Evolutionary conservation across 2,329 filamentous ascomycete genomes (phyloP).

Genomic region (Diaporthe citriasiana): DNA sequence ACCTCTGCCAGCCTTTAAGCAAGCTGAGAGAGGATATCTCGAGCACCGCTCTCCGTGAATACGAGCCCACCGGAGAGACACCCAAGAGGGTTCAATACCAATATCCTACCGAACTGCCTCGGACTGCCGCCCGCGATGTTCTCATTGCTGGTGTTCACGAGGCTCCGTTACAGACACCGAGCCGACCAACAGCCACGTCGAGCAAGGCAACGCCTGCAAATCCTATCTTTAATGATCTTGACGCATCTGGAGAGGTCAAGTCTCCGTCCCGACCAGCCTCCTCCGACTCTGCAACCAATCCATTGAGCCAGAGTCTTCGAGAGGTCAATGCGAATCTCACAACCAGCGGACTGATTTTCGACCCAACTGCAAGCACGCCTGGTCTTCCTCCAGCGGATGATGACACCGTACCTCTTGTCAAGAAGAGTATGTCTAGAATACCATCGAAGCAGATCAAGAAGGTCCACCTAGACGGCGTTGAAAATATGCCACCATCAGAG

Average conservation of each 20-base stretch:
- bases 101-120: constrained; percentile 84
- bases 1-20: constrained; percentile 77
- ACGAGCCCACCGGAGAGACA: constrained; percentile 86
- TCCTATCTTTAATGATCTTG: constrained; percentile 47
- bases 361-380: constrained; percentile 59
- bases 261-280: constrained; percentile 45
- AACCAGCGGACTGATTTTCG: constrained; percentile 56
- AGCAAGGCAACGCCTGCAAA: constrained; percentile 51
- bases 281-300: constrained; percentile 47
- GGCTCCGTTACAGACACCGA: constrained; percentile 40
- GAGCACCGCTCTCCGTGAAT: constrained; percentile 78
- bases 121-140: constrained; percentile 69
- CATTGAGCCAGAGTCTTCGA: constrained; percentile 62
- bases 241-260: constrained; percentile 44
- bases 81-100: constrained; percentile 85
- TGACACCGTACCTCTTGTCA: constrained; percentile 62
- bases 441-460: constrained; percentile 53
- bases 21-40: constrained; percentile 79
- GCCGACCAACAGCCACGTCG: constrained; percentile 45
- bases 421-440: constrained; percentile 57
- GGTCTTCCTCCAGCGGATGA: constrained; percentile 53
- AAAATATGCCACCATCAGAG: constrained; percentile 64
- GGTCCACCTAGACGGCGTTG: constrained; percentile 60
- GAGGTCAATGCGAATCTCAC: constrained; percentile 67
- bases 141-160: constrained; percentile 60